Conservation (phyloP, 768 basidiomycete genomes). For the Lepiota venenata region DNA sequence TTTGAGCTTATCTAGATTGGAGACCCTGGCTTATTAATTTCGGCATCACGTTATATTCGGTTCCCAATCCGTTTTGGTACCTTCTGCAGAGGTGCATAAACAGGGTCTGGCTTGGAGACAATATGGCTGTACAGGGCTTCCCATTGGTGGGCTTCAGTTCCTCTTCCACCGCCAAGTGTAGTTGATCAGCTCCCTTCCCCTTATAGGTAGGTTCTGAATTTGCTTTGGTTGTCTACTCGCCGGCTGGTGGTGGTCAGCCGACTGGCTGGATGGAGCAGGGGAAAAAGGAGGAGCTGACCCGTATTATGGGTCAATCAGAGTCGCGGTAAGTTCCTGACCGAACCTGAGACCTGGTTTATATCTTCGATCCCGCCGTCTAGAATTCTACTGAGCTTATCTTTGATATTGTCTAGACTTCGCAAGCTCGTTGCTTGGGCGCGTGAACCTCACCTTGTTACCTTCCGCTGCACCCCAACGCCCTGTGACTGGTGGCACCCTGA, state of each 20-base stretch:
- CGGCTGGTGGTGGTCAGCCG: neutral
- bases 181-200: conserved; percentile 20
- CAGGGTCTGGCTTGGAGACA: conserved; percentile 31
- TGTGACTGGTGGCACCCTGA: conserved; percentile 9
- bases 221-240: conserved; percentile 4
- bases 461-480: neutral
- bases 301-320: conserved; percentile 1
- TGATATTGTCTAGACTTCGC: conserved; percentile 1
- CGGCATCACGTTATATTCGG: too few relatives aligned
- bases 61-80: conserved; percentile 26
- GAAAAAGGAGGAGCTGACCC: neutral
- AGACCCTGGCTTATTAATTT: conserved; percentile 20
- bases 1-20: neutral
- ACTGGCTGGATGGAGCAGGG: conserved; percentile 8
- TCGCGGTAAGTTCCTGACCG: conserved; percentile 5
- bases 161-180: conserved; percentile 3
- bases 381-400: neutral
- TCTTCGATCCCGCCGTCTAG: neutral
- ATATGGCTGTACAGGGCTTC: conserved; percentile 23
- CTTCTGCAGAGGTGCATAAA: neutral
- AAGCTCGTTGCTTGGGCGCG: conserved; percentile 6
- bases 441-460: conserved; percentile 6
- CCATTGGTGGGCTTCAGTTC: conserved; percentile 24
- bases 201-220: conserved; percentile 33
- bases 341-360: neutral